phyloP scores from a whole-genome alignment of 1,284 basidiomycete genomes.

The Neonothopanus nambi region DNA sequence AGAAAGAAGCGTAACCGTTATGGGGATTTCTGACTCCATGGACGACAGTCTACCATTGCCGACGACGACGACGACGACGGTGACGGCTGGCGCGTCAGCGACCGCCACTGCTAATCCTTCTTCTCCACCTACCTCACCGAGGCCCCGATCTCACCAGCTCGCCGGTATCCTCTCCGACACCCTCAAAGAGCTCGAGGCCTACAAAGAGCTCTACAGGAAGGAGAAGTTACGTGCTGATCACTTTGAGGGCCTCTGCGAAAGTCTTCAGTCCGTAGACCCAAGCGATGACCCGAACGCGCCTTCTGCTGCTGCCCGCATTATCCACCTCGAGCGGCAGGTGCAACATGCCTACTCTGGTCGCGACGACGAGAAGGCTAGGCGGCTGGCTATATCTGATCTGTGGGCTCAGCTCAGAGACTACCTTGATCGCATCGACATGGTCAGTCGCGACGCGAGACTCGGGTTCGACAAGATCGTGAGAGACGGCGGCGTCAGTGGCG shows the following conservation, averaged over 20 bases:
- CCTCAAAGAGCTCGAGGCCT: constrained; percentile 10
- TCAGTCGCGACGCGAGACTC: constrained; percentile 49
- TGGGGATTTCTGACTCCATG: too few species aligned
- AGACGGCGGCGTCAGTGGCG: too few species aligned
- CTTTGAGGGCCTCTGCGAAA: constrained; percentile 12
- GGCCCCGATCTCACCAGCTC: constrained; percentile 9
- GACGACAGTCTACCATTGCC: too few species aligned
- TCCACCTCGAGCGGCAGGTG: background rate
- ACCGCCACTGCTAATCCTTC: background rate
- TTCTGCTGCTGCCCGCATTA: background rate
- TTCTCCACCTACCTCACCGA: background rate
- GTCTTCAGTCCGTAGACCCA: background rate
- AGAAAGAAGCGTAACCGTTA: too few species aligned
- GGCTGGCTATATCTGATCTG: constrained; percentile 47
- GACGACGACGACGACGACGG: too few species aligned
- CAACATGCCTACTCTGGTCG: constrained; percentile 31
- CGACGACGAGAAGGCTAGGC: constrained; percentile 57
- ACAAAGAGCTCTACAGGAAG: constrained; percentile 8
- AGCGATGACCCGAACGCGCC: background rate
- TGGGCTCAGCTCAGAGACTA: constrained; percentile 58
- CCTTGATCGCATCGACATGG: constrained; percentile 44
- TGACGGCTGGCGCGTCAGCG: too few species aligned
- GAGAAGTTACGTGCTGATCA: constrained; percentile 15
- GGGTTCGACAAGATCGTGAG: constrained; percentile 49
- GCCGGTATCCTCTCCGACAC: constrained; percentile 15